Conservation (phyloP, 495 filamentous ascomycete genomes). For the Penicillium atrosanguineum region DNA sequence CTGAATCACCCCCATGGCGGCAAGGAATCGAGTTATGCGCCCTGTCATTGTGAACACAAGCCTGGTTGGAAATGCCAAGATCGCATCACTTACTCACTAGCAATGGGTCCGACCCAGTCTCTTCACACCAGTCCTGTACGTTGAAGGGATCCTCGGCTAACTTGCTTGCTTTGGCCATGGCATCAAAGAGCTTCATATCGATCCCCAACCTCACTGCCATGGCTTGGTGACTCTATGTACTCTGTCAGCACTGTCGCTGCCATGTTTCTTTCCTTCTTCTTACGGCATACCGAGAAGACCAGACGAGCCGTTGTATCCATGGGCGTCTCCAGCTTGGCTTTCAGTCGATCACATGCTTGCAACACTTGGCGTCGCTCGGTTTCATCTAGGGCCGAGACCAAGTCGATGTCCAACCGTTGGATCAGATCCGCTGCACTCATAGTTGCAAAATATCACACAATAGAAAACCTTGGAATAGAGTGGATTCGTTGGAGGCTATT, state of each 20-base stretch:
- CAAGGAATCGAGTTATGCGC: slow-evolving; percentile 15
- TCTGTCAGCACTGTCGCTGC: not conserved
- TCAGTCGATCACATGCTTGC: slow-evolving; percentile 20
- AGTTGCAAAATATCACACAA: not conserved
- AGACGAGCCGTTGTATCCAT: slow-evolving; percentile 10
- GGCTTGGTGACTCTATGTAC: slow-evolving; percentile 17
- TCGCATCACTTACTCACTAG: slow-evolving; percentile 15
- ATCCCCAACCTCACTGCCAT: slow-evolving; percentile 19
- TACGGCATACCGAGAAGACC: slow-evolving; percentile 18
- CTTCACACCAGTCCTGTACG: not conserved
- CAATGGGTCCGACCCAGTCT: slow-evolving; percentile 13
- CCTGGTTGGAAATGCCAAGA: not conserved
- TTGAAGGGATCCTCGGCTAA: not conserved
- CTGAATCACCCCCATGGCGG: slow-evolving; percentile 12
- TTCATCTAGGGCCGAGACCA: not conserved
- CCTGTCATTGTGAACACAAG: slow-evolving; percentile 1
- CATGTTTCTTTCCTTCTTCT: not conserved
- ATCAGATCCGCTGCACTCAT: not conserved
- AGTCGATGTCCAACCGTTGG: not conserved
- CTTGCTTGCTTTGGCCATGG: slow-evolving; percentile 3
- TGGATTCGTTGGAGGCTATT: not conserved
- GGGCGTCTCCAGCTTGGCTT: slow-evolving; percentile 6
- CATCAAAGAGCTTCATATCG: slow-evolving; percentile 24
- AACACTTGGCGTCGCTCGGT: not conserved
- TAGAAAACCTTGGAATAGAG: not conserved